Conservation (phyloP, 2,329 filamentous ascomycete species). For the Lachnellula subtilissima region DNA sequence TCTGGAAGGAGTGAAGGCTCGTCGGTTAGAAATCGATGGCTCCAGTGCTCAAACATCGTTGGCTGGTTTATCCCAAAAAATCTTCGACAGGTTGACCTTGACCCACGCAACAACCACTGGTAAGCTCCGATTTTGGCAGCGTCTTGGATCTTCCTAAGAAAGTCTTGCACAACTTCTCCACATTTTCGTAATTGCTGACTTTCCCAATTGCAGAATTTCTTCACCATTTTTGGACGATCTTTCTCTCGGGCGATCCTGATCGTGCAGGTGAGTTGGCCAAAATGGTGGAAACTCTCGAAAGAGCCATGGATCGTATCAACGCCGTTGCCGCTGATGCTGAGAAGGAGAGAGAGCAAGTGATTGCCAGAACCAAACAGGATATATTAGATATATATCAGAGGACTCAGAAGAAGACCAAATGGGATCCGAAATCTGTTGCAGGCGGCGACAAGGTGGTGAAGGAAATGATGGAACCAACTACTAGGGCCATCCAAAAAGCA, state of each 20-base stretch:
- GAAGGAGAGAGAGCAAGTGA: slow-evolving; percentile 59
- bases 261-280: slow-evolving; percentile 76
- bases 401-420: slow-evolving; percentile 68
- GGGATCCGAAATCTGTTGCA: slow-evolving; percentile 62
- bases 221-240: slow-evolving; percentile 95
- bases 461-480: slow-evolving; percentile 69
- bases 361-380: slow-evolving; percentile 63
- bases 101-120: slow-evolving; percentile 86
- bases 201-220: slow-evolving; percentile 61
- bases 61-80: slow-evolving; percentile 41
- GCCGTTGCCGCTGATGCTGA: slow-evolving; percentile 79
- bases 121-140: not conserved
- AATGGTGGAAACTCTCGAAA: slow-evolving; percentile 74
- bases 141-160: not conserved
- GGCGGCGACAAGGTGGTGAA: slow-evolving; percentile 74
- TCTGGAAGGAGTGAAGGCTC: slow-evolving; percentile 58
- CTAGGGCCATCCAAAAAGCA: slow-evolving; percentile 66
- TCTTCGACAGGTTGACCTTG: slow-evolving; percentile 60
- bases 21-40: slow-evolving; percentile 54
- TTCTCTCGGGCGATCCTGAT: slow-evolving; percentile 80
- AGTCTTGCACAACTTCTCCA: not conserved
- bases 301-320: slow-evolving; percentile 73
- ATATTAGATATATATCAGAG: slow-evolving; percentile 65
- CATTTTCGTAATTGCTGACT: not conserved
- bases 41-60: slow-evolving; percentile 26